phyloP scores from a whole-genome alignment of 768 basidiomycete species.

The Boletus reticulatus region DNA sequence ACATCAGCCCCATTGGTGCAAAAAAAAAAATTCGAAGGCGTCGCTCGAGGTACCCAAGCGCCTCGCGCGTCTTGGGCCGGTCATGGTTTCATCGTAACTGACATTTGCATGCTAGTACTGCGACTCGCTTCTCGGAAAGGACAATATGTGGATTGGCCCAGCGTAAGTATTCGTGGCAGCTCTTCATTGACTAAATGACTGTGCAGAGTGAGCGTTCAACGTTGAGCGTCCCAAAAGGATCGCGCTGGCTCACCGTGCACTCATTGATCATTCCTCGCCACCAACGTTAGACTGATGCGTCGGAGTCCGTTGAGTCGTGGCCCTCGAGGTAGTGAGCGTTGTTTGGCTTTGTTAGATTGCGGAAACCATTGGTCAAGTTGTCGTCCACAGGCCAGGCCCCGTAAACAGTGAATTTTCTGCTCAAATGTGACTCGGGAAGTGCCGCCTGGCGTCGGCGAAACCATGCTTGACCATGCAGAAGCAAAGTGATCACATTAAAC shows the following conservation, averaged over 20 bases:
- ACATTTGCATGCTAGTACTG: too few species aligned
- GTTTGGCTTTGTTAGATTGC: too few species aligned
- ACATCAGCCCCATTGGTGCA: too few species aligned
- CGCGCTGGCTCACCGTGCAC: constrained; percentile 53
- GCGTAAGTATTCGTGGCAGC: constrained; percentile 73
- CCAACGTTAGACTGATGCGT: too few species aligned
- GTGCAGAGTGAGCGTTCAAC: background rate
- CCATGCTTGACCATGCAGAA: too few species aligned
- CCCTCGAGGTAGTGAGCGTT: too few species aligned
- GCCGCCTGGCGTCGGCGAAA: too few species aligned
- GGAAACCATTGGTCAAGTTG: constrained; percentile 28
- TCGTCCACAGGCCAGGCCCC: constrained; percentile 45
- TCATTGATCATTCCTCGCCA: constrained; percentile 71
- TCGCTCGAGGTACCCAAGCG: constrained; percentile 61
- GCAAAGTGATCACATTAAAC: too few species aligned
- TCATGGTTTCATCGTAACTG: constrained; percentile 31
- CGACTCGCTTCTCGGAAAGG: constrained; percentile 33
- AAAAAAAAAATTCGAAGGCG: constrained; percentile 43
- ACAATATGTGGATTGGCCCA: constrained; percentile 58
- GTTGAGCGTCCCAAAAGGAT: background rate
- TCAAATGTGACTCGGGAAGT: too few species aligned
- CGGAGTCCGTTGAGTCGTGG: too few species aligned
- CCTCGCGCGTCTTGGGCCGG: constrained; percentile 50
- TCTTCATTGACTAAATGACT: constrained; percentile 81
- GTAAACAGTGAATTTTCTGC: too few species aligned